phyloP scores from a whole-genome alignment of 306 rosid genomes.

The Rosa chinensis region DNA sequence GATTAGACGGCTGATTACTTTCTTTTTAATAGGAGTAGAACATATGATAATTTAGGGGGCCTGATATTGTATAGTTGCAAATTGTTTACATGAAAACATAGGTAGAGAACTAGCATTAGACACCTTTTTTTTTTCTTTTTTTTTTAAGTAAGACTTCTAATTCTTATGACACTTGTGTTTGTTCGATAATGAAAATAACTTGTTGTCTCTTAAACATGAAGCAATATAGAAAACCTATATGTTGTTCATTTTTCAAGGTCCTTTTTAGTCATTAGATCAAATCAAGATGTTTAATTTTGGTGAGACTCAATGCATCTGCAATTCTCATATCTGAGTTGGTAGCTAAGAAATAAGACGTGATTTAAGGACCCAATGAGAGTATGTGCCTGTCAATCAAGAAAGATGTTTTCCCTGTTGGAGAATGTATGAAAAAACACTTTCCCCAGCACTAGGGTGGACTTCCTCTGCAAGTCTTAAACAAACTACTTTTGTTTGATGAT shows the following conservation, averaged over 20 bases:
- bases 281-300: background rate
- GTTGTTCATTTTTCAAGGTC: background rate
- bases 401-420: background rate
- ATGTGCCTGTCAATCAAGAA: background rate
- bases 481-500: background rate
- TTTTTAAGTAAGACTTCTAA: background rate
- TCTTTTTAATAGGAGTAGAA: background rate
- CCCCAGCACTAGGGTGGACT: background rate
- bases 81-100: background rate
- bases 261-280: constrained; percentile 5
- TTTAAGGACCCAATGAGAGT: background rate
- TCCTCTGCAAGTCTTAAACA: background rate
- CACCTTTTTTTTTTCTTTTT: background rate
- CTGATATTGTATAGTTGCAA: background rate
- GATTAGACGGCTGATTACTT: background rate
- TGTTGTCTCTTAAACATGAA: background rate
- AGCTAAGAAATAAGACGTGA: background rate
- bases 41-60: background rate
- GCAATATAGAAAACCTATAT: background rate
- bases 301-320: background rate
- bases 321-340: background rate
- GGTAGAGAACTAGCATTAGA: background rate
- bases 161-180: background rate
- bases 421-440: background rate
- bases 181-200: too few relatives aligned